phyloP scores from a whole-genome alignment of 179 eudicot species.

The Drosera spatulata region DNA sequence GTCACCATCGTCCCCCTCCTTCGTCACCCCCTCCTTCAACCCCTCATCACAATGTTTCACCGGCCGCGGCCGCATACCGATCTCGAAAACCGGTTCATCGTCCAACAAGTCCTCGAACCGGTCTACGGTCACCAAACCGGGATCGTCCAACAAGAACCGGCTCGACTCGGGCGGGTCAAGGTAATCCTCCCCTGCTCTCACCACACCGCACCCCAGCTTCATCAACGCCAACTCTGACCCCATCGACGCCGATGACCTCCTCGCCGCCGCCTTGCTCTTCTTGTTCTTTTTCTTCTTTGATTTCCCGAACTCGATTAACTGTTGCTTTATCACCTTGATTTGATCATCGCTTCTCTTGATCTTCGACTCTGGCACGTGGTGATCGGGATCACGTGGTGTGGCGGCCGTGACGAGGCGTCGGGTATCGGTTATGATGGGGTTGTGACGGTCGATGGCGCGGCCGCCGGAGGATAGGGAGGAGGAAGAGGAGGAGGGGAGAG shows the following conservation, averaged over 20 bases:
- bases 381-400: conserved; percentile 16
- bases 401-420: conserved; percentile 18
- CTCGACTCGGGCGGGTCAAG: conserved; percentile 51
- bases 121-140: conserved; percentile 12
- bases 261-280: not conserved
- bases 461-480: conserved; percentile 28
- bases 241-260: conserved; percentile 9
- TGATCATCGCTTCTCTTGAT: conserved; percentile 6
- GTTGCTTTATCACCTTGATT: conserved; percentile 3
- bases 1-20: no score
- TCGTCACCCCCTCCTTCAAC: no score
- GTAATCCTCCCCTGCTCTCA: conserved; percentile 19
- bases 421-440: conserved; percentile 65
- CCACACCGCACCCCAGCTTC: conserved; percentile 7
- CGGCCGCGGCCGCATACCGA: no score
- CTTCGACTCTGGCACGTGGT: conserved; percentile 14
- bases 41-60: no score
- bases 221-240: conserved; percentile 16
- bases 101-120: no score
- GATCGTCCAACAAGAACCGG: conserved; percentile 47
- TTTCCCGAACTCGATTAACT: not conserved
- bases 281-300: no score
- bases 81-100: no score
- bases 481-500: conserved; percentile 20
- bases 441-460: conserved; percentile 70